phyloP scores from a whole-genome alignment of 163 green algal genomes.

The Scenedesmus sp. region DNA sequence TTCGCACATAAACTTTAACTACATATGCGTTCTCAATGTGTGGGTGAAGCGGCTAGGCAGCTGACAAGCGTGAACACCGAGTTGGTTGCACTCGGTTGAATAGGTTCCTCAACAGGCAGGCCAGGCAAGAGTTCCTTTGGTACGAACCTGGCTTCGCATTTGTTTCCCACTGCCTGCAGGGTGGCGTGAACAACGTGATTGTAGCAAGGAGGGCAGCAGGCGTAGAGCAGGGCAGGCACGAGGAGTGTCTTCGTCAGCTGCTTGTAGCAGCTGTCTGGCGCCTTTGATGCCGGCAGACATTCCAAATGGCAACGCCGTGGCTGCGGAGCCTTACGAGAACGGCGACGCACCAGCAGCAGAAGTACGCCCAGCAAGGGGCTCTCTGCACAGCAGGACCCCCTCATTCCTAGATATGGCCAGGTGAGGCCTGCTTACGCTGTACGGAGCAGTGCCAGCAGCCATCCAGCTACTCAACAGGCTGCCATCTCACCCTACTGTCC shows the following conservation, averaged over 20 bases:
- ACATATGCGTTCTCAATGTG: not conserved
- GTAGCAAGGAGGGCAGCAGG: not conserved
- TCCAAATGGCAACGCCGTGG: not conserved
- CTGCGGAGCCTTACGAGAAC: slow-evolving; percentile 32
- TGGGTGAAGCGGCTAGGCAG: not conserved
- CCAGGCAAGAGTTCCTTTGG: not conserved
- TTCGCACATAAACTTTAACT: not conserved
- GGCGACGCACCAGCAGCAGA: not conserved
- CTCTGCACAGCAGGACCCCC: slow-evolving; percentile 32
- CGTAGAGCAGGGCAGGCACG: slow-evolving; percentile 1
- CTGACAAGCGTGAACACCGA: not conserved
- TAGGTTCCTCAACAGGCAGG: not conserved
- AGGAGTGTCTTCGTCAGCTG: not conserved
- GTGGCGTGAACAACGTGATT: not conserved
- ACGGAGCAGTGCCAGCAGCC: not conserved
- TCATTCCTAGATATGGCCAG: slow-evolving; percentile 50
- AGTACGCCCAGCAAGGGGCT: not conserved
- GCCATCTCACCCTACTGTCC: not conserved
- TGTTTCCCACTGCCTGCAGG: not conserved
- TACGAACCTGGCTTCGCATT: not conserved
- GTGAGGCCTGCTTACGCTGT: not conserved
- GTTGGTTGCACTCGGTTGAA: not conserved
- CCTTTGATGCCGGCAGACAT: not conserved
- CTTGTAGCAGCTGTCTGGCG: not conserved
- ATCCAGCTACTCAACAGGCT: not conserved